Percentiles rank a stretch among this genome's conserved stretches.
phyloP scores from a whole-genome alignment of 805 yeast genomes.

The Priceomyces carsonii region DNA sequence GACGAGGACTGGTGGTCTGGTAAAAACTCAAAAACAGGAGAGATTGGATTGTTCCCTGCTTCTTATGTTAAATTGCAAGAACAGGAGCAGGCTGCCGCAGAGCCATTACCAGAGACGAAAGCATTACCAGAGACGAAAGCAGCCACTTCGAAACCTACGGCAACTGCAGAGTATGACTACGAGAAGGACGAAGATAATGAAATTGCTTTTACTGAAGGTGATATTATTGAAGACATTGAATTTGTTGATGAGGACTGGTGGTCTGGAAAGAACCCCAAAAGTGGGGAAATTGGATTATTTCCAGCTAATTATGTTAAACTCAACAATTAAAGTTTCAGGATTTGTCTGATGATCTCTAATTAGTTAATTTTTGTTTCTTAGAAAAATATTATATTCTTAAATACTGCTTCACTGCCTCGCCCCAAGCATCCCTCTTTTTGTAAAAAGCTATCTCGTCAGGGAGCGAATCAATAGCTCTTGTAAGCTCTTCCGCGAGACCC shows the following conservation, averaged over 20 bases:
- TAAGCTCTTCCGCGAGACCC: constrained; percentile 31
- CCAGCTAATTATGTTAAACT: constrained; percentile 82
- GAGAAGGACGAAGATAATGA: constrained; percentile 94
- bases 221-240: constrained; percentile 75
- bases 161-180: constrained; percentile 73
- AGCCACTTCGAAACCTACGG: constrained; percentile 34
- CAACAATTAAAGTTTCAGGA: constrained; percentile 10
- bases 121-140: constrained; percentile 19
- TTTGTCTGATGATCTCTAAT: too few relatives aligned
- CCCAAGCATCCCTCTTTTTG: constrained; percentile 39
- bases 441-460: constrained; percentile 41
- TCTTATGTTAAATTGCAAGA: constrained; percentile 47
- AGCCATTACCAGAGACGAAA: constrained; percentile 10
- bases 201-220: constrained; percentile 81
- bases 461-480: constrained; percentile 33
- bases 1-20: constrained; percentile 76
- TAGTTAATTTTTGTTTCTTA: too few relatives aligned
- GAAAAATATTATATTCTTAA: constrained; percentile 13
- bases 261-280: constrained; percentile 69
- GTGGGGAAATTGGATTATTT: constrained; percentile 82
- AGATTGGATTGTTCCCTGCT: constrained; percentile 57
- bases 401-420: constrained; percentile 35
- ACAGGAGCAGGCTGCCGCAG: constrained; percentile 14
- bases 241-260: constrained; percentile 97
- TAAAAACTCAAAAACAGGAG: constrained; percentile 43